These are phyloP conservation scores for Pyrus communis DNA, from an alignment of 306 rosid species.

Conservation along the genomic window DNA sequence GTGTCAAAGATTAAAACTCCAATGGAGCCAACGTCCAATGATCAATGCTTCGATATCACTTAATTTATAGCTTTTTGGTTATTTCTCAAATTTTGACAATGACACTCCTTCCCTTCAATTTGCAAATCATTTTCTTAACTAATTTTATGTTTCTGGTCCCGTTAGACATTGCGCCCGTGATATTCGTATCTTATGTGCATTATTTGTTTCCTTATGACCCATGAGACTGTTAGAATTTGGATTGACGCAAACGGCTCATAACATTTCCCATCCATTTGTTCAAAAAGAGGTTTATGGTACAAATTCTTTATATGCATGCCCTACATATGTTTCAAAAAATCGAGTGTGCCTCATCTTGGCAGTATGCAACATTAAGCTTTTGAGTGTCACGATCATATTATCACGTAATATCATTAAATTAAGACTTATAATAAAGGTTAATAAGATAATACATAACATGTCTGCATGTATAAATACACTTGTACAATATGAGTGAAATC, in stretches of 20 bases:
- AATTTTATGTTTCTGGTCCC: not conserved
- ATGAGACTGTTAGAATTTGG: not conserved
- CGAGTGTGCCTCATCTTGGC: not conserved
- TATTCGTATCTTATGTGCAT: not conserved
- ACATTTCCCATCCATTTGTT: not conserved
- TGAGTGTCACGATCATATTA: too few species aligned
- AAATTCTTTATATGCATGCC: not conserved
- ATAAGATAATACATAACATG: too few species aligned
- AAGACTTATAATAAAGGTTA: too few species aligned
- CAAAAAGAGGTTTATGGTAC: not conserved
- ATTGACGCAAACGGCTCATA: not conserved
- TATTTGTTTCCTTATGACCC: not conserved
- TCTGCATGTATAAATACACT: accelerated
- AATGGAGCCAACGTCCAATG: not conserved
- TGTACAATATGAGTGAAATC: too few species aligned
- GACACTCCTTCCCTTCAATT: not conserved
- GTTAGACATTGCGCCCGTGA: not conserved
- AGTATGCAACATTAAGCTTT: too few species aligned
- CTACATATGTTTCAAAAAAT: not conserved
- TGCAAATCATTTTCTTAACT: not conserved
- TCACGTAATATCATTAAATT: too few species aligned
- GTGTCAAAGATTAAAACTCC: not conserved
- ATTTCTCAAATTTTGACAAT: not conserved
- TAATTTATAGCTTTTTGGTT: not conserved
- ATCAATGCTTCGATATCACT: not conserved